phyloP scores from a whole-genome alignment of 129 eudicot species.

The Flaveria robusta region DNA sequence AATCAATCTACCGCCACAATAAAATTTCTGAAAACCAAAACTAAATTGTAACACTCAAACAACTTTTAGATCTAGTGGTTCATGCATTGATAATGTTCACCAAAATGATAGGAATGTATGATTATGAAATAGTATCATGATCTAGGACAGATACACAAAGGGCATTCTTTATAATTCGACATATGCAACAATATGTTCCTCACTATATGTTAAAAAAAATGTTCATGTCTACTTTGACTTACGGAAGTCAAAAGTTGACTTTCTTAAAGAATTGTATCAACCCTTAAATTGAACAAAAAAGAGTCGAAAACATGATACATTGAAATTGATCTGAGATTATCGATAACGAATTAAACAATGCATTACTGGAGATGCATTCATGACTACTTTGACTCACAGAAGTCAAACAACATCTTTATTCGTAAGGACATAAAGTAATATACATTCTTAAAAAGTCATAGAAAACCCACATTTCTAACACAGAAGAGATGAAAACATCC shows the following conservation, averaged over 20 bases:
- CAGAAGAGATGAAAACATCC: neutral
- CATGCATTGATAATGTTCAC: neutral
- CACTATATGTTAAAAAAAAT: too few relatives aligned
- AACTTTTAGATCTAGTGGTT: neutral
- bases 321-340: too few relatives aligned
- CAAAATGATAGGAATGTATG: neutral
- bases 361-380: neutral
- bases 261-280: neutral
- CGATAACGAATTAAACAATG: neutral
- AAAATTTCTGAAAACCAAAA: slow-evolving; percentile 58
- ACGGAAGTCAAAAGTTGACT: slow-evolving; percentile 11
- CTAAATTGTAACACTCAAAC: neutral
- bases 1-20: slow-evolving; percentile 85
- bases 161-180: neutral
- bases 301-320: neutral
- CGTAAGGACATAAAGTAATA: too few relatives aligned
- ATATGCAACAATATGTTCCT: slow-evolving; percentile 21
- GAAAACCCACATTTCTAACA: too few relatives aligned
- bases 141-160: slow-evolving; percentile 12
- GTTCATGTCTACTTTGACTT: slow-evolving; percentile 24
- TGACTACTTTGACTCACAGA: slow-evolving; percentile 16
- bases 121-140: neutral
- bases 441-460: too few relatives aligned
- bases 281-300: neutral
- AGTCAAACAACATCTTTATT: neutral